Percentiles rank a stretch among this genome's conserved stretches.
phyloP scores from a whole-genome alignment of 2,329 filamentous ascomycete species.

The Colletotrichum graminicola region DNA sequence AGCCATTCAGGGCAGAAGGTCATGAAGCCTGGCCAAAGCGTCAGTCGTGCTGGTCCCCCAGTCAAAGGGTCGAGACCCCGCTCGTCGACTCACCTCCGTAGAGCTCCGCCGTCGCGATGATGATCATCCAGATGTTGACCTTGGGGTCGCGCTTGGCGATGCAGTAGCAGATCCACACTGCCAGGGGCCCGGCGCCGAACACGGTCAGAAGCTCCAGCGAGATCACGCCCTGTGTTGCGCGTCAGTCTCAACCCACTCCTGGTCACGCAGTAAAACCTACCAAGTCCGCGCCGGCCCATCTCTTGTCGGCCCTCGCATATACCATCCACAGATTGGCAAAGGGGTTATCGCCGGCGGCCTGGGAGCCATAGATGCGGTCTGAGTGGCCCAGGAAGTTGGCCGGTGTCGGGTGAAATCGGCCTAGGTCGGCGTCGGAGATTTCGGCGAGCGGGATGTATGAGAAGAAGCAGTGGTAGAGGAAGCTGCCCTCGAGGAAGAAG shows the following conservation, averaged over 20 bases:
- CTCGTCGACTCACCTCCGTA: constrained; percentile 67
- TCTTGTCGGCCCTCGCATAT: constrained; percentile 72
- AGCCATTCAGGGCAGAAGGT: constrained; percentile 80
- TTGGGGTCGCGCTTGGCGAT: constrained; percentile 67
- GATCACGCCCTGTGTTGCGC: constrained; percentile 62
- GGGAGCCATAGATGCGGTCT: constrained; percentile 67
- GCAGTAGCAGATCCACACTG: constrained; percentile 71
- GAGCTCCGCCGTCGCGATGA: constrained; percentile 74
- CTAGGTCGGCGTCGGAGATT: constrained; percentile 51
- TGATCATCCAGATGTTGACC: constrained; percentile 72
- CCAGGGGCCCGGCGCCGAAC: constrained; percentile 70
- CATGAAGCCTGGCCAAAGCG: constrained; percentile 67
- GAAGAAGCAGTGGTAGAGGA: constrained; percentile 95
- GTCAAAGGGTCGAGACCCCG: no score
- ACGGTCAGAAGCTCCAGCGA: constrained; percentile 76
- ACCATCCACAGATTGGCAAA: constrained; percentile 77
- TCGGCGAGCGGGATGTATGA: constrained; percentile 56
- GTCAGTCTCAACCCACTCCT: constrained; percentile 1
- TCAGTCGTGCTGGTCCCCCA: background rate
- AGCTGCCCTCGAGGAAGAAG: constrained; percentile 89
- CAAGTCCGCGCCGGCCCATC: constrained; percentile 74
- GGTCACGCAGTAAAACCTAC: constrained; percentile 49
- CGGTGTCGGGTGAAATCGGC: constrained; percentile 60
- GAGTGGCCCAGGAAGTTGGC: constrained; percentile 64
- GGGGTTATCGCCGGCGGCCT: constrained; percentile 66